phyloP scores from a whole-genome alignment of 768 basidiomycete genomes.

The Kwoniella shandongensis region DNA sequence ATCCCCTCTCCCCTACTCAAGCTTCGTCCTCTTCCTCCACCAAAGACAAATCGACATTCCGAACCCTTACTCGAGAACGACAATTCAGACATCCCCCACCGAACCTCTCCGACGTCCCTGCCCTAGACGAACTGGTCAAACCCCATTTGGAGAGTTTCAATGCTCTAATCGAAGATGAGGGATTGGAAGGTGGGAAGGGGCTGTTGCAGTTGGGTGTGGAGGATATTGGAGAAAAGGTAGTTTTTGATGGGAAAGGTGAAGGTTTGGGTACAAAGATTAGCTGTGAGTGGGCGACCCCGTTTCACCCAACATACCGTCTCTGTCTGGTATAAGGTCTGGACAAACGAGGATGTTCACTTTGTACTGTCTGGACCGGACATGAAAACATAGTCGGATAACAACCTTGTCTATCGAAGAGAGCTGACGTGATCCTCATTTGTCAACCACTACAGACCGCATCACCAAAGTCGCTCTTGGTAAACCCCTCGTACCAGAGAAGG shows the following conservation, averaged over 20 bases:
- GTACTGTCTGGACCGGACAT: too few species aligned
- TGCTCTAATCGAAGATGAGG: conserved; percentile 88
- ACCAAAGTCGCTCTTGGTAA: conserved; percentile 76
- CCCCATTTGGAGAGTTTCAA: conserved; percentile 98
- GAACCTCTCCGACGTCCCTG: conserved; percentile 68
- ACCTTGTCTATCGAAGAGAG: too few species aligned
- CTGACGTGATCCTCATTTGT: not conserved
- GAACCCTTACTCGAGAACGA: conserved; percentile 76
- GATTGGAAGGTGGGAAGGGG: conserved; percentile 68
- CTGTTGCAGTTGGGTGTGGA: conserved; percentile 73
- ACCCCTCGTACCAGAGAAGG: conserved; percentile 84
- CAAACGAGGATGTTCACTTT: too few species aligned
- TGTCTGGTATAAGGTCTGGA: too few species aligned
- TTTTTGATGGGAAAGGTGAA: conserved; percentile 72
- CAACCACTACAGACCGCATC: conserved; percentile 79
- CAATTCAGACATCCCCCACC: conserved; percentile 73
- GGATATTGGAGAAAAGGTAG: conserved; percentile 87
- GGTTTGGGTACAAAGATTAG: conserved; percentile 74
- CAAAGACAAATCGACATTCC: conserved; percentile 59
- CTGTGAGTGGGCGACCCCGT: conserved; percentile 30
- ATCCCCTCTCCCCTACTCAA: conserved; percentile 18
- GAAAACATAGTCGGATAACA: too few species aligned
- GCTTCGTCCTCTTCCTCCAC: conserved; percentile 18
- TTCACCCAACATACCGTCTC: too few species aligned
- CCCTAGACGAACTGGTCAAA: conserved; percentile 85